Evolutionary conservation across 345 rosid genomes (phyloP).

Genomic region (Brassica juncea): DNA sequence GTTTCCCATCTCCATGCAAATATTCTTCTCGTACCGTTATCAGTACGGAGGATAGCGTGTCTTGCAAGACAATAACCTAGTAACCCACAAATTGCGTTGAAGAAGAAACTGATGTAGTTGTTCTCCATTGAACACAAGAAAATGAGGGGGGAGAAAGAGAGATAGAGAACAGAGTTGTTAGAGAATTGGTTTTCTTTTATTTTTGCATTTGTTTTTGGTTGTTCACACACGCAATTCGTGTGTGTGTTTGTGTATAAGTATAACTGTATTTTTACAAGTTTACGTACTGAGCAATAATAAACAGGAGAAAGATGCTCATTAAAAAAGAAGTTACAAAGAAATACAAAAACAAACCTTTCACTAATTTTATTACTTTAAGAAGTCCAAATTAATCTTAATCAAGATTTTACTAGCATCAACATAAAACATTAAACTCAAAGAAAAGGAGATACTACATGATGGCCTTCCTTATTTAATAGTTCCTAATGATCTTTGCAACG

Average conservation of each 20-base stretch:
- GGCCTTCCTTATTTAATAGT: constrained; percentile 35
- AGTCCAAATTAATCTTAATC: constrained; percentile 1
- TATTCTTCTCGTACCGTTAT: constrained; percentile 6
- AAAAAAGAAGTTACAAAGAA: background rate
- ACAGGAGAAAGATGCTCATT: background rate
- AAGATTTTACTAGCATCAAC: constrained; percentile 30
- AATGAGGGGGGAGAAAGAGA: background rate
- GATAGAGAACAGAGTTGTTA: background rate
- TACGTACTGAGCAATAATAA: background rate
- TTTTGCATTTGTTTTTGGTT: too few relatives aligned
- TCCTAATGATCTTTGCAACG: constrained; percentile 43
- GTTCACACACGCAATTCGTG: constrained; percentile 29
- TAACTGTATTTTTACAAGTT: background rate
- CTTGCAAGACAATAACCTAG: constrained; percentile 31
- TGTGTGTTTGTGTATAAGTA: background rate
- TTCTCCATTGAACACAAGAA: constrained; percentile 30
- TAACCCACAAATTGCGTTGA: constrained; percentile 20
- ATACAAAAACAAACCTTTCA: constrained; percentile 7
- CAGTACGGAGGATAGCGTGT: background rate
- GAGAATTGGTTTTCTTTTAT: too few relatives aligned
- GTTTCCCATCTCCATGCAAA: constrained; percentile 3
- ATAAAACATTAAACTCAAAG: constrained; percentile 19
- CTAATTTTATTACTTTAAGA: background rate
- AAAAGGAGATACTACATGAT: background rate
- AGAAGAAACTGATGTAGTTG: constrained; percentile 4